Evolutionary conservation across 108 stramenopile species (phyloP).

Genomic region (Skeletonema grethae): DNA sequence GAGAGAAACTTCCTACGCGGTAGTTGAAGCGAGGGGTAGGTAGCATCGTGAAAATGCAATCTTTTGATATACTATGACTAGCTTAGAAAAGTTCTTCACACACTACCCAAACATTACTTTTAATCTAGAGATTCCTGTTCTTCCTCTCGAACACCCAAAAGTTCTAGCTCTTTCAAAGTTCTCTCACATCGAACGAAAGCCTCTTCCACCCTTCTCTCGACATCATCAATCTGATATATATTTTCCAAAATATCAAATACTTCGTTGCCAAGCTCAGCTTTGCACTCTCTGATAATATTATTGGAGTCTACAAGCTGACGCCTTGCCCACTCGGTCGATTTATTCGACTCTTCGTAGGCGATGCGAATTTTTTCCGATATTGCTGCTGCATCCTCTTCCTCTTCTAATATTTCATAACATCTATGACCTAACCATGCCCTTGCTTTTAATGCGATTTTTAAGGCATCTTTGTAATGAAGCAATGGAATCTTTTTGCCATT

Average conservation of each 20-base stretch:
- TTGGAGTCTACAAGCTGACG: conserved; percentile 2
- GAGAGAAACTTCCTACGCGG: background rate
- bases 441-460: conserved; percentile 3
- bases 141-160: background rate
- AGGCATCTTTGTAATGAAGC: conserved; percentile 9
- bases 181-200: conserved; percentile 17
- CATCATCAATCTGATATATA: conserved; percentile 14
- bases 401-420: conserved; percentile 16
- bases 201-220: conserved; percentile 9
- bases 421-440: conserved; percentile 19
- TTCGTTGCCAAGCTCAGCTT: conserved; percentile 19
- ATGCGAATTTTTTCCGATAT: background rate
- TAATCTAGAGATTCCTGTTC: background rate
- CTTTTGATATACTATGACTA: background rate
- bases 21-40: background rate
- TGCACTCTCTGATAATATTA: conserved; percentile 9
- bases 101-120: background rate
- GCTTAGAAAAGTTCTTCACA: background rate
- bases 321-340: conserved; percentile 13
- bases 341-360: background rate
- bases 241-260: conserved; percentile 25
- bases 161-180: conserved; percentile 4
- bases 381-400: background rate
- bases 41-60: background rate
- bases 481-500: background rate